A percentile compares a stretch with the other conserved stretches of the same genome.
Conservation (phyloP, 2,329 filamentous ascomycete genomes). For the Fusarium verticillioides region DNA sequence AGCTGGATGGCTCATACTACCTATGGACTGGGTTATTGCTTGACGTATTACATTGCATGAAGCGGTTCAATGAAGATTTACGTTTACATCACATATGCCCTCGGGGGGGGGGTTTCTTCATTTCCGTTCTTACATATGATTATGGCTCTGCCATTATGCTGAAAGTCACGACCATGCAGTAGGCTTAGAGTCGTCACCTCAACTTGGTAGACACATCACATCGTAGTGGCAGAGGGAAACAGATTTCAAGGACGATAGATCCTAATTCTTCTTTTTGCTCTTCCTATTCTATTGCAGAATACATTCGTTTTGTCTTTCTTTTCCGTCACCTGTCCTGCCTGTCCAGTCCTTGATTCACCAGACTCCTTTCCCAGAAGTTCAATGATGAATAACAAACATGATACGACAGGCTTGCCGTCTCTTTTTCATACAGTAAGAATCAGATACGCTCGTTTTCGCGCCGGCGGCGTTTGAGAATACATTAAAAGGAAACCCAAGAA, state of each 20-base stretch:
- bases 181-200: neutral
- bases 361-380: constrained; percentile 30
- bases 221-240: neutral
- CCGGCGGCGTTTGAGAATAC: constrained; percentile 18
- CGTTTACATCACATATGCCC: neutral
- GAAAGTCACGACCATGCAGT: neutral
- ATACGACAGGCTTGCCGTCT: constrained; percentile 2
- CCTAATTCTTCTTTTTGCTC: constrained; percentile 33
- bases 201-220: neutral
- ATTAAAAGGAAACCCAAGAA: constrained; percentile 24
- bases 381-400: constrained; percentile 15
- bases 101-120: neutral
- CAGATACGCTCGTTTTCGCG: constrained; percentile 21
- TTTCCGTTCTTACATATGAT: neutral
- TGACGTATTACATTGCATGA: neutral
- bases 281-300: constrained; percentile 35
- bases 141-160: neutral
- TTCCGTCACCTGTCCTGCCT: constrained; percentile 13
- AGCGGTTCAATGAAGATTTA: neutral
- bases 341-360: constrained; percentile 10
- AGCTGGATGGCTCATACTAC: neutral
- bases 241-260: constrained; percentile 21
- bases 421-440: constrained; percentile 33
- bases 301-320: constrained; percentile 35
- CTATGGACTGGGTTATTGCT: neutral